phyloP scores from a whole-genome alignment of 257 asterid species.

The Solanum appendiculatum region DNA sequence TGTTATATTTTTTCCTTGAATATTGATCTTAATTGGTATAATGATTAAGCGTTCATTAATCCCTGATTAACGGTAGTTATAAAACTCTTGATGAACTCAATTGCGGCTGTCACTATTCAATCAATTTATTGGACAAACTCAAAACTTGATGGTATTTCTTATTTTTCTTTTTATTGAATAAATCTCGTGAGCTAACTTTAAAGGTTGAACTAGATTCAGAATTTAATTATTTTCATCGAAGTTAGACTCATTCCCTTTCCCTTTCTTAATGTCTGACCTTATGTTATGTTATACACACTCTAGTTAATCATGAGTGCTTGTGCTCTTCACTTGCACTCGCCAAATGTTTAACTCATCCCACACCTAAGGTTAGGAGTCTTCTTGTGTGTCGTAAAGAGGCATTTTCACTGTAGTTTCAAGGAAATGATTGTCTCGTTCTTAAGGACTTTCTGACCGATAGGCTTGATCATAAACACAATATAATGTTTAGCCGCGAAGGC shows the following conservation, averaged over 20 bases:
- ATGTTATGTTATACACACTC: not conserved
- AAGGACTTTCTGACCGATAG: not conserved
- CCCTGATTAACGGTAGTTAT: not conserved
- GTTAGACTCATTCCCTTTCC: not conserved
- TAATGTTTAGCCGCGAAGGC: not conserved
- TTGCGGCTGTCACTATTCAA: not conserved
- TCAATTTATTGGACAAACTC: not conserved
- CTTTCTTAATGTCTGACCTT: not conserved
- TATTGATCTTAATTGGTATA: too few relatives aligned
- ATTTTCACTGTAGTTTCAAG: not conserved
- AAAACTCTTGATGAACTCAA: not conserved
- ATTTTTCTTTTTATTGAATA: not conserved
- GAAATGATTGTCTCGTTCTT: not conserved
- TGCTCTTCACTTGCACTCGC: not conserved
- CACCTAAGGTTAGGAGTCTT: not conserved
- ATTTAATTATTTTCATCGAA: not conserved
- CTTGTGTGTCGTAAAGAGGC: not conserved
- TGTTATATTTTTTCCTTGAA: too few relatives aligned
- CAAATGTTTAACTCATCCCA: not conserved
- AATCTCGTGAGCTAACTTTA: not conserved
- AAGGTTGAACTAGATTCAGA: not conserved
- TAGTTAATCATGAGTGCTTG: not conserved
- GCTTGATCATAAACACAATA: not conserved
- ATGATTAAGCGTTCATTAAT: not conserved
- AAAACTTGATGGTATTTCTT: not conserved